Percentiles rank a stretch among this genome's conserved stretches.
Conservation (phyloP, 192 early-diverging fungal genomes). For the Linnemannia zychae region DNA sequence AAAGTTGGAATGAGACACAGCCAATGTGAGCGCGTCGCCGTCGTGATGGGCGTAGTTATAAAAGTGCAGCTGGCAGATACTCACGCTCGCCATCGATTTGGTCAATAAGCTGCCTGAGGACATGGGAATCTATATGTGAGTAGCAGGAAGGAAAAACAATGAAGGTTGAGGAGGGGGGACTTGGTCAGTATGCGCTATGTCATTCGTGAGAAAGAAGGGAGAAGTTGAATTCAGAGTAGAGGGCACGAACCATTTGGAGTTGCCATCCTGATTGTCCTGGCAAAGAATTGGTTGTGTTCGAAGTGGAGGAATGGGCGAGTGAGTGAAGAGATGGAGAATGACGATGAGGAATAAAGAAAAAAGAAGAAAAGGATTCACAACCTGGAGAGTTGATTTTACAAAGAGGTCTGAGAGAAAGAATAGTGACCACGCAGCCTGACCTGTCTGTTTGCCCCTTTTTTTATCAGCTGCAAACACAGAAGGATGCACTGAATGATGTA, state of each 20-base stretch:
- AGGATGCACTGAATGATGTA: too few species aligned
- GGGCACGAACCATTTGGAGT: conserved; percentile 13
- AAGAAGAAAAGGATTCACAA: not conserved
- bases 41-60: not conserved
- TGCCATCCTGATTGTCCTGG: conserved; percentile 15
- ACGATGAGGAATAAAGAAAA: not conserved
- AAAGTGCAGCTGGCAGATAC: not conserved
- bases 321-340: not conserved
- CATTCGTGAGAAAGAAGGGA: not conserved
- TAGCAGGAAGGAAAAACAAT: not conserved
- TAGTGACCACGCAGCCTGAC: conserved; percentile 1
- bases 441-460: not conserved
- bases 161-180: not conserved
- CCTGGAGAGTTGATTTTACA: too few species aligned
- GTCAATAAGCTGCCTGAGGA: conserved; percentile 46
- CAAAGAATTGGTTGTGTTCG: not conserved
- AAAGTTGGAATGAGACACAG: not conserved
- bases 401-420: not conserved
- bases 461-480: not conserved
- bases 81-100: conserved; percentile 55
- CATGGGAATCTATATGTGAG: conserved; percentile 32
- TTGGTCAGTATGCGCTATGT: not conserved
- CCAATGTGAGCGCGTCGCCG: not conserved
- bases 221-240: not conserved
- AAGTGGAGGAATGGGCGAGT: not conserved